Evolutionary conservation across 2,329 filamentous ascomycete genomes (phyloP).

Genomic region (Cytospora leucostoma): DNA sequence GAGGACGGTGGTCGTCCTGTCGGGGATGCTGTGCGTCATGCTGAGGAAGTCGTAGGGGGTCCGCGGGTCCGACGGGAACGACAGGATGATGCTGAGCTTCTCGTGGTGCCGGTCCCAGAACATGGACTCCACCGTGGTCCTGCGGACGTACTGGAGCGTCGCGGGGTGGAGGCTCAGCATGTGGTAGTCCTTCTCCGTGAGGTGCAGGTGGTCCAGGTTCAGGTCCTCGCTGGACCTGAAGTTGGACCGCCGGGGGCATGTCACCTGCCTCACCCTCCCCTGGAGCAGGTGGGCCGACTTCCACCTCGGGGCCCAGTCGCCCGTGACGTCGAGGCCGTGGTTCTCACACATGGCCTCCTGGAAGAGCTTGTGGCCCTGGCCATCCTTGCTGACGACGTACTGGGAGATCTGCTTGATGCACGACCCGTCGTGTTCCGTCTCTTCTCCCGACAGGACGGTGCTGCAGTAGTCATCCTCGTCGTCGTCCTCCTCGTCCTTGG

Average conservation of each 20-base stretch:
- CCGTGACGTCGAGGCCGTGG: constrained; percentile 36
- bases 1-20: constrained; percentile 43
- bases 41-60: constrained; percentile 51
- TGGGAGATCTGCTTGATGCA: constrained; percentile 35
- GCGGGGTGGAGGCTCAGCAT: constrained; percentile 43
- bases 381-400: constrained; percentile 38
- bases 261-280: constrained; percentile 41
- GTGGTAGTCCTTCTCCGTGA: constrained; percentile 39
- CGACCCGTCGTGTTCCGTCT: constrained; percentile 22
- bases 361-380: constrained; percentile 37
- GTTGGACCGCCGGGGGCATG: constrained; percentile 41
- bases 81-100: constrained; percentile 44
- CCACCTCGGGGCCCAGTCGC: constrained; percentile 19
- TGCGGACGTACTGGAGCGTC: constrained; percentile 43
- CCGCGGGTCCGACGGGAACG: constrained; percentile 47
- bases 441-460: constrained; percentile 28
- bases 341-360: constrained; percentile 39
- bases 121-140: constrained; percentile 43
- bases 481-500: constrained; percentile 11
- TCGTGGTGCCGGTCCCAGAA: constrained; percentile 44
- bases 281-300: constrained; percentile 32
- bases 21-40: constrained; percentile 46
- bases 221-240: constrained; percentile 32
- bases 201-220: constrained; percentile 39
- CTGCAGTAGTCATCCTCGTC: constrained; percentile 26